phyloP scores from a whole-genome alignment of 345 rosid genomes.

The Eucalyptus paniculata region DNA sequence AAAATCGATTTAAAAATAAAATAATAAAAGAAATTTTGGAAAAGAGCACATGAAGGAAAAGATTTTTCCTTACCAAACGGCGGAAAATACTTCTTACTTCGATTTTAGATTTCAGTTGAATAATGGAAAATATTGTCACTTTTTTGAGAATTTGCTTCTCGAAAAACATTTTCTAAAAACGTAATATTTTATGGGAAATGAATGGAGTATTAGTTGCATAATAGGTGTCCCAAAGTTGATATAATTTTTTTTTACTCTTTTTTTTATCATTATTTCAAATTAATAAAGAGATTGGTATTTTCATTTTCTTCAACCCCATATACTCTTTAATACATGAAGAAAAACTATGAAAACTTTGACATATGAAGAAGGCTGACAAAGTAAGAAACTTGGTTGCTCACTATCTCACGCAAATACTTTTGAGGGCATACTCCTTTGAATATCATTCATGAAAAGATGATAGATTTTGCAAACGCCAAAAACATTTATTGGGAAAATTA shows the following conservation, averaged over 20 bases:
- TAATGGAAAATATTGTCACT: no score
- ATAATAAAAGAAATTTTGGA: no score
- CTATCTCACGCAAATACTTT: neutral
- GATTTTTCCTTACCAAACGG: no score
- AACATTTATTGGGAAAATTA: neutral
- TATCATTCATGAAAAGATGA: neutral
- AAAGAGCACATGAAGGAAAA: no score
- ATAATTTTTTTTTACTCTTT: neutral
- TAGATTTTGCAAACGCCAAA: neutral
- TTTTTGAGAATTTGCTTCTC: no score
- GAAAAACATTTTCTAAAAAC: no score
- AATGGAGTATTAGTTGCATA: neutral
- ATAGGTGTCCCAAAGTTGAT: neutral
- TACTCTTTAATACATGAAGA: neutral
- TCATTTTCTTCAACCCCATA: neutral
- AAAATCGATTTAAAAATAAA: no score
- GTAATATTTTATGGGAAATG: fast-evolving
- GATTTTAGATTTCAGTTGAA: fast-evolving
- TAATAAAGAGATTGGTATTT: neutral
- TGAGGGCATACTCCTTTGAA: neutral
- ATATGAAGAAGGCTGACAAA: neutral
- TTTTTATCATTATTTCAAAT: neutral
- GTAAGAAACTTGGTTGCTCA: neutral
- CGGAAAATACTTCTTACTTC: no score
- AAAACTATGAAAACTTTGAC: neutral